Conservation (phyloP, 495 filamentous ascomycete species). For the Coniosporium apollinis region DNA sequence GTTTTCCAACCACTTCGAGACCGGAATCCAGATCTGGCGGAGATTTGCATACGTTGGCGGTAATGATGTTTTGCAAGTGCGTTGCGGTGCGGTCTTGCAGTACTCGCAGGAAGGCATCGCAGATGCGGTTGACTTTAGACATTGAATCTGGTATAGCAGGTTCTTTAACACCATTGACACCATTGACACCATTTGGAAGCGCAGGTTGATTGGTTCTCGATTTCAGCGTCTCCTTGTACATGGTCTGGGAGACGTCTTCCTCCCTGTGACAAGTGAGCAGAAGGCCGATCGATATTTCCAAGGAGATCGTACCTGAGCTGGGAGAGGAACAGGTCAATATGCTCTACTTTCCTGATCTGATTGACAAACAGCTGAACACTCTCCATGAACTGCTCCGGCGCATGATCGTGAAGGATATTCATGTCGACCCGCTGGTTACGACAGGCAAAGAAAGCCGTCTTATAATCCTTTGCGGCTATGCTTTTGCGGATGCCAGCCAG, state of each 20-base stretch:
- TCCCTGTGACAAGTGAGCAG: constrained; percentile 35
- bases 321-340: constrained; percentile 85
- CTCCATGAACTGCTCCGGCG: constrained; percentile 62
- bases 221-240: constrained; percentile 69
- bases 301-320: constrained; percentile 65
- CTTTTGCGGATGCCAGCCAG: constrained; percentile 69
- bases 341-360: constrained; percentile 68
- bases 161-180: constrained; percentile 8
- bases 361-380: constrained; percentile 63
- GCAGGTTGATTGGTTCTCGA: no score
- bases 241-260: constrained; percentile 84
- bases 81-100: constrained; percentile 45
- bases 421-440: constrained; percentile 89
- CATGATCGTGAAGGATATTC: constrained; percentile 95
- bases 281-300: no score
- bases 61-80: constrained; percentile 83
- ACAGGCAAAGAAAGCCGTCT: constrained; percentile 68
- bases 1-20: constrained; percentile 53
- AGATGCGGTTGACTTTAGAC: constrained; percentile 73
- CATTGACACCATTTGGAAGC: not conserved
- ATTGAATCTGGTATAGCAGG: constrained; percentile 10
- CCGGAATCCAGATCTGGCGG: constrained; percentile 84
- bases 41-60: constrained; percentile 80
- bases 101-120: constrained; percentile 61
- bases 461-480: constrained; percentile 66